phyloP scores from a whole-genome alignment of 2,329 filamentous ascomycete species.

The Biscogniauxia mediterranea region DNA sequence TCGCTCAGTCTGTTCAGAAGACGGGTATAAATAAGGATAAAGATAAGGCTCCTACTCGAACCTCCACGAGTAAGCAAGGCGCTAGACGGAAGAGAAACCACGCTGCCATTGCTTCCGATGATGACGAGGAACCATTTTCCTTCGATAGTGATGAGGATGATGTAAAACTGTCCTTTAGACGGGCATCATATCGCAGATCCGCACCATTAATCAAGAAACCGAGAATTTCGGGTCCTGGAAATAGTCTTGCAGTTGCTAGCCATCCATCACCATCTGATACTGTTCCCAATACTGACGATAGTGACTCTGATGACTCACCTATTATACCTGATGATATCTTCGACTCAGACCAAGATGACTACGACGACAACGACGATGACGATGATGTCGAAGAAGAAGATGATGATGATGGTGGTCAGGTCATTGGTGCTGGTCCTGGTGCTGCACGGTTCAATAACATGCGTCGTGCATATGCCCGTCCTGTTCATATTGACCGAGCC shows the following conservation, averaged over 20 bases:
- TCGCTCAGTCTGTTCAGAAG: background rate
- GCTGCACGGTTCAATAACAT: background rate
- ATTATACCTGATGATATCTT: background rate
- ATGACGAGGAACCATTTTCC: slow-evolving; percentile 1
- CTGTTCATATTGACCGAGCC: slow-evolving; percentile 18
- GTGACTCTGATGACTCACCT: background rate
- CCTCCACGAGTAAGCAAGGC: slow-evolving; percentile 9
- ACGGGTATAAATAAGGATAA: slow-evolving; percentile 5
- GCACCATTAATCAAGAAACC: slow-evolving; percentile 14
- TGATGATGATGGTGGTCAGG: background rate
- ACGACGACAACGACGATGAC: too few species aligned
- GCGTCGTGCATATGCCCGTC: background rate
- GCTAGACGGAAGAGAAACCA: slow-evolving; percentile 1
- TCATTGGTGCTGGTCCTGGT: background rate
- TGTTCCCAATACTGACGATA: background rate
- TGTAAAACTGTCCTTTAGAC: slow-evolving; percentile 1
- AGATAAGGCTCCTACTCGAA: slow-evolving; percentile 2
- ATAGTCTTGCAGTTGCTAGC: background rate
- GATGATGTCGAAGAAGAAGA: background rate
- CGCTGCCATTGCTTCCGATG: slow-evolving; percentile 1
- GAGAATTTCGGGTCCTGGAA: slow-evolving; percentile 1
- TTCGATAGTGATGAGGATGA: slow-evolving; percentile 17
- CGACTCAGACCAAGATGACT: background rate
- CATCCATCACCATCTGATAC: too few species aligned
- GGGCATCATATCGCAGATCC: background rate